Conservation (phyloP, 768 basidiomycete genomes). For the Harrya chromipes region DNA sequence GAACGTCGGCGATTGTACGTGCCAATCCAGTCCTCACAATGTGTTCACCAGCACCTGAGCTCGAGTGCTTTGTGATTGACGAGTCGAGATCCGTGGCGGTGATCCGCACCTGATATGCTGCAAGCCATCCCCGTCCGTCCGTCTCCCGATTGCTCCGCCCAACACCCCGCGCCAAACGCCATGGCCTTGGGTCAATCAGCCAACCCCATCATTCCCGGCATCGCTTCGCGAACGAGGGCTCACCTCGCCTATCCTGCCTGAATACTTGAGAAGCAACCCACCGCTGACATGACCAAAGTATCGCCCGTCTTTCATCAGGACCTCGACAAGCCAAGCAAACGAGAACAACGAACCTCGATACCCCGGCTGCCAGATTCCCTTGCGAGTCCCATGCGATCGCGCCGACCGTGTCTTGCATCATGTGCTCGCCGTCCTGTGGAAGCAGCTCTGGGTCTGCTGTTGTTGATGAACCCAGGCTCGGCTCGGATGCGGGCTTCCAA, state of each 20-base stretch:
- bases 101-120: slow-evolving; percentile 54
- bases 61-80: slow-evolving; percentile 1
- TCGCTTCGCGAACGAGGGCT: neutral
- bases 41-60: slow-evolving; percentile 68
- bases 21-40: slow-evolving; percentile 61
- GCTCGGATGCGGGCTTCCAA: too few relatives aligned
- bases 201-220: neutral
- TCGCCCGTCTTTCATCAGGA: neutral
- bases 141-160: slow-evolving; percentile 46
- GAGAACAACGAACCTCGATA: slow-evolving; percentile 53
- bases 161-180: slow-evolving; percentile 72
- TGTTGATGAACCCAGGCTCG: too few relatives aligned
- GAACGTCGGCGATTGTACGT: slow-evolving; percentile 46
- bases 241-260: slow-evolving; percentile 78
- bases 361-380: slow-evolving; percentile 60
- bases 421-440: slow-evolving; percentile 20
- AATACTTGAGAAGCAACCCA: slow-evolving; percentile 70
- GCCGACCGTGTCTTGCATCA: slow-evolving; percentile 77
- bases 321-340: too few relatives aligned
- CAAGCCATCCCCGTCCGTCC: slow-evolving; percentile 49
- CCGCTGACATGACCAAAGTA: slow-evolving; percentile 45
- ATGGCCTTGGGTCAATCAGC: slow-evolving; percentile 49
- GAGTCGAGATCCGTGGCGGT: neutral
- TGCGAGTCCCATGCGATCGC: slow-evolving; percentile 55
- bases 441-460: neutral